phyloP scores from a whole-genome alignment of 179 eudicot species.

The Silene noctiflora region DNA sequence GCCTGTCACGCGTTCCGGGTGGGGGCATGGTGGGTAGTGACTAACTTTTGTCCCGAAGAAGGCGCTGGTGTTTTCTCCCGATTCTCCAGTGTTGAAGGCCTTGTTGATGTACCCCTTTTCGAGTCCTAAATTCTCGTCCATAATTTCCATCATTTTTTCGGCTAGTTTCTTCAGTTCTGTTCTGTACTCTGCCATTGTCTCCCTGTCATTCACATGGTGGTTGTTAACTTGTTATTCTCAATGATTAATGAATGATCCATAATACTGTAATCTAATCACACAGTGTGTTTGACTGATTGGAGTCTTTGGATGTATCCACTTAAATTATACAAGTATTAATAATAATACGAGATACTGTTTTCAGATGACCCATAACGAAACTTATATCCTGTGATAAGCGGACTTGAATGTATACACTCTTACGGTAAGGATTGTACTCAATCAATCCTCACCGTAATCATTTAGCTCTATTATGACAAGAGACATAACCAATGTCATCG shows the following conservation, averaged over 20 bases:
- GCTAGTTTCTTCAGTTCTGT: conserved; percentile 49
- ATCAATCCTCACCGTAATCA: too few species aligned
- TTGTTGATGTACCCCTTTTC: conserved; percentile 58
- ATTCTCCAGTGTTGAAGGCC: conserved; percentile 40
- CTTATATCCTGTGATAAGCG: too few species aligned
- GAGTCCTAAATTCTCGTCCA: conserved; percentile 68
- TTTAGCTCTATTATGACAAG: too few species aligned
- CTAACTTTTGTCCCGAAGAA: conserved; percentile 75
- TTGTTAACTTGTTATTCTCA: conserved; percentile 17
- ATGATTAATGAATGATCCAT: neutral
- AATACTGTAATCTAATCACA: too few species aligned
- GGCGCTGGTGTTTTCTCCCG: conserved; percentile 29
- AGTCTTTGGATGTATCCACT: too few species aligned
- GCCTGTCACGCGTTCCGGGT: conserved; percentile 47
- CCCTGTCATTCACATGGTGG: conserved; percentile 45
- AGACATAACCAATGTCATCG: too few species aligned
- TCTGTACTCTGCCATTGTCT: conserved; percentile 64
- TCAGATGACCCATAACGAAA: too few species aligned
- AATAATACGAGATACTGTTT: too few species aligned
- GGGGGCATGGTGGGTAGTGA: conserved; percentile 75
- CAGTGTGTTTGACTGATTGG: too few species aligned
- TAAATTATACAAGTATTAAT: too few species aligned
- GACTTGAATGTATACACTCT: too few species aligned
- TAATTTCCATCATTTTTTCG: conserved; percentile 51
- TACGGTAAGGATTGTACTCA: too few species aligned